These are phyloP conservation scores for Brettanomyces anomalus DNA, from an alignment of 805 yeast species.

Conservation along the genomic window DNA sequence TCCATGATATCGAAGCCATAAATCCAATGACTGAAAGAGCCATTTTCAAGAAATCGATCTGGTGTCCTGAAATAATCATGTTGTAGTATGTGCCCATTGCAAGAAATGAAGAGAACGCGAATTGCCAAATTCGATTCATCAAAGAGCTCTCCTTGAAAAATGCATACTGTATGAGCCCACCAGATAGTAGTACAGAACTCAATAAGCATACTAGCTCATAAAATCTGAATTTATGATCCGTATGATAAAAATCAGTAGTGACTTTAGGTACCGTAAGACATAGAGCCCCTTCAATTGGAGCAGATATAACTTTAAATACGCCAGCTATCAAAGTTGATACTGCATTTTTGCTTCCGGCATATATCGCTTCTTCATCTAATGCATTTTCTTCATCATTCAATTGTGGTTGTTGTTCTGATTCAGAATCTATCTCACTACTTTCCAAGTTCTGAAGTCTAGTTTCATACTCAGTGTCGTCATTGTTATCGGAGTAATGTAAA, in stretches of 20 bases:
- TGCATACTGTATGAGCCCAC: slow-evolving; percentile 13
- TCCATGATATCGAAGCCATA: slow-evolving; percentile 53
- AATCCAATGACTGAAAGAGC: slow-evolving; percentile 51
- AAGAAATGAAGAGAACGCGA: slow-evolving; percentile 1
- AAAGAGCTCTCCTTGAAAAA: slow-evolving; percentile 13
- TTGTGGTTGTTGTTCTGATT: not conserved
- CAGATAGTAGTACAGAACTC: slow-evolving; percentile 13
- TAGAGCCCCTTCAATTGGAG: slow-evolving; percentile 15
- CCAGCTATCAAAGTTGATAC: slow-evolving; percentile 2
- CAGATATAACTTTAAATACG: slow-evolving; percentile 7
- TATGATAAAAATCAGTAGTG: slow-evolving; percentile 13
- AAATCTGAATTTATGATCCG: slow-evolving; percentile 13
- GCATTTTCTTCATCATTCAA: slow-evolving; percentile 3
- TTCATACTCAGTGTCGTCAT: slow-evolving; percentile 15
- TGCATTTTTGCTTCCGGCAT: not conserved
- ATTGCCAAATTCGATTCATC: slow-evolving; percentile 7
- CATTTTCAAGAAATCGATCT: slow-evolving; percentile 16
- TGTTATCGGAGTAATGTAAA: slow-evolving; percentile 10
- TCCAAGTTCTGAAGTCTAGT: slow-evolving; percentile 10
- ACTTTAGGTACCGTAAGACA: slow-evolving; percentile 18
- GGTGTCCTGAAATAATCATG: slow-evolving; percentile 11
- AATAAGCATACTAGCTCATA: slow-evolving; percentile 11
- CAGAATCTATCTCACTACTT: slow-evolving; percentile 9
- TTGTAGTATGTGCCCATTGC: slow-evolving; percentile 11
- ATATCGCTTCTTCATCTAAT: slow-evolving; percentile 2